A percentile compares a stretch with the other conserved stretches of the same genome.
Evolutionary conservation across 495 filamentous ascomycete genomes (phyloP).

Genomic region (Oleoguttula mirabilis): DNA sequence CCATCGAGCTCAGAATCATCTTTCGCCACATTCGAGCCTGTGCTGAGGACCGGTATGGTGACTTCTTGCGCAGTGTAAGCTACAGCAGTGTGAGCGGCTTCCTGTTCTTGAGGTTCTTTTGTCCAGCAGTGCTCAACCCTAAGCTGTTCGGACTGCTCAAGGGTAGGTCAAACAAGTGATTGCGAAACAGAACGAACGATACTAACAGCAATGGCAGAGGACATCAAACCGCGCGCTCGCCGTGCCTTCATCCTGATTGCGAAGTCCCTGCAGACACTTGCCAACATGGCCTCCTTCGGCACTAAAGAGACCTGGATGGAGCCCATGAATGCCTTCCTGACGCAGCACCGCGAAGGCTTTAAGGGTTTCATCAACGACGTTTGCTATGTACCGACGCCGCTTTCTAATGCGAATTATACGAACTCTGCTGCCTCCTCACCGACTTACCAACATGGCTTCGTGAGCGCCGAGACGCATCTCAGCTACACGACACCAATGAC

Average conservation of each 20-base stretch:
- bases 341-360: conserved; percentile 55
- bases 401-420: neutral
- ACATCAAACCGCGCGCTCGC: conserved; percentile 75
- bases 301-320: conserved; percentile 98
- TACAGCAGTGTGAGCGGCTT: conserved; percentile 97
- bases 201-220: conserved; percentile 40
- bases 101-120: conserved; percentile 90
- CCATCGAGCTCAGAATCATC: conserved; percentile 72
- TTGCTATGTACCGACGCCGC: conserved; percentile 65
- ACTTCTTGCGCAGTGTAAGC: conserved; percentile 78
- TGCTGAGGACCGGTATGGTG: conserved; percentile 94
- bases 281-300: conserved; percentile 86
- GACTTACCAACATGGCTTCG: conserved; percentile 51
- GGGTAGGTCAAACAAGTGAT: conserved; percentile 36
- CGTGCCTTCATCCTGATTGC: conserved; percentile 87
- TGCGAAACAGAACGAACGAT: neutral
- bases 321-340: conserved; percentile 79
- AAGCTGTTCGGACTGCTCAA: conserved; percentile 88
- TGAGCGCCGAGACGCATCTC: conserved; percentile 17
- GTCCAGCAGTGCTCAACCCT: conserved; percentile 88
- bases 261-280: conserved; percentile 89
- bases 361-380: conserved; percentile 79
- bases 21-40: conserved; percentile 88
- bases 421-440: conserved; percentile 32
- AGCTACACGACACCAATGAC: conserved; percentile 81